A percentile compares a stretch with the other conserved stretches of the same genome.
phyloP scores from a whole-genome alignment of 2,329 filamentous ascomycete species.

The Phyllosticta paracitricarpa region DNA sequence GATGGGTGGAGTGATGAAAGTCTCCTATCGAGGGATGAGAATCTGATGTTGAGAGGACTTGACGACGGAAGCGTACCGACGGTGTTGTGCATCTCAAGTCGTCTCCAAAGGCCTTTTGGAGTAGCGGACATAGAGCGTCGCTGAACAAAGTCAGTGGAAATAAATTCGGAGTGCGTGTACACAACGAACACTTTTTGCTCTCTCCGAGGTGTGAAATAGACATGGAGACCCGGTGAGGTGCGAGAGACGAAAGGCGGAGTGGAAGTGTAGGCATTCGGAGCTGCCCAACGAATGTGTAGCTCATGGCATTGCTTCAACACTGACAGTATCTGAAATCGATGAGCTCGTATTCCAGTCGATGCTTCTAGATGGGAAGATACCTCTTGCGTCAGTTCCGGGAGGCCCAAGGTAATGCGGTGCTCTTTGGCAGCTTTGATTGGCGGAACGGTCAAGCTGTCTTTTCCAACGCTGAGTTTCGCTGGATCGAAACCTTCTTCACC shows the following conservation, averaged over 20 bases:
- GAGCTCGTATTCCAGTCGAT: neutral
- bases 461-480: slow-evolving; percentile 48
- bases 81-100: slow-evolving; percentile 45
- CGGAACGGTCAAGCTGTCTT: slow-evolving; percentile 45
- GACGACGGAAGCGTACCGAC: slow-evolving; percentile 27
- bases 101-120: slow-evolving; percentile 48
- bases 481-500: slow-evolving; percentile 50
- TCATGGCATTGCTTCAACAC: slow-evolving; percentile 57
- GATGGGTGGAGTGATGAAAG: slow-evolving; percentile 52
- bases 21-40: slow-evolving; percentile 32
- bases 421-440: slow-evolving; percentile 62
- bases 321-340: slow-evolving; percentile 41
- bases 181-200: slow-evolving; percentile 14
- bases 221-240: slow-evolving; percentile 69
- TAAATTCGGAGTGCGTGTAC: too few relatives aligned
- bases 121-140: slow-evolving; percentile 45
- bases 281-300: slow-evolving; percentile 73
- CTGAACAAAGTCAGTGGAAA: slow-evolving; percentile 20
- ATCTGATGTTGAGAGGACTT: neutral
- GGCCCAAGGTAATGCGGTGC: slow-evolving; percentile 63
- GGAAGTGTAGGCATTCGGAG: slow-evolving; percentile 45
- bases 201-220: slow-evolving; percentile 58
- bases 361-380: slow-evolving; percentile 25
- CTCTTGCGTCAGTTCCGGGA: slow-evolving; percentile 64
- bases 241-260: slow-evolving; percentile 65